Evolutionary conservation across 2,329 filamentous ascomycete genomes (phyloP).

Genomic region (Amauroascus verrucosus): DNA sequence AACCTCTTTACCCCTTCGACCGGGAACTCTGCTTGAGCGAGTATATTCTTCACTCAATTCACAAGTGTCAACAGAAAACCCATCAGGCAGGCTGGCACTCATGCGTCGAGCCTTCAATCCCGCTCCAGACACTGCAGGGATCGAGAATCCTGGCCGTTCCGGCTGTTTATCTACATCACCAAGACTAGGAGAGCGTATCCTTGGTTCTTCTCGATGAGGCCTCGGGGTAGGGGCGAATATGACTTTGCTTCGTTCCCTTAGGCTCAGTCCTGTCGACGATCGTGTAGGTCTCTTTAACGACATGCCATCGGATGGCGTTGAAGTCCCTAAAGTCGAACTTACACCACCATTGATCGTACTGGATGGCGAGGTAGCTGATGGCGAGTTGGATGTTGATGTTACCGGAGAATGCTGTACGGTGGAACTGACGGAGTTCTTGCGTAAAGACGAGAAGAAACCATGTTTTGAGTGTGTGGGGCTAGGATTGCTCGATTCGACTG

Average conservation of each 20-base stretch:
- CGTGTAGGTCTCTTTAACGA: constrained; percentile 15
- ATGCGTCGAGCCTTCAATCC: constrained; percentile 70
- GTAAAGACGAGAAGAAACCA: constrained; percentile 10
- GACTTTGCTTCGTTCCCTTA: constrained; percentile 20
- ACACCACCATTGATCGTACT: constrained; percentile 24
- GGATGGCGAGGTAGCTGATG: constrained; percentile 29
- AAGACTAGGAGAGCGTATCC: constrained; percentile 23
- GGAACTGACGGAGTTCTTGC: constrained; percentile 29
- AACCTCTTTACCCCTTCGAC: constrained; percentile 61
- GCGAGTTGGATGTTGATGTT: constrained; percentile 30
- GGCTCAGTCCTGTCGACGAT: constrained; percentile 20
- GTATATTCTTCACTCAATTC: constrained; percentile 61
- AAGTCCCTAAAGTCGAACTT: constrained; percentile 9
- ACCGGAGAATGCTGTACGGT: constrained; percentile 29
- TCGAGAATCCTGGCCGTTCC: constrained; percentile 28
- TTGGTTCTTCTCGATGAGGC: constrained; percentile 16
- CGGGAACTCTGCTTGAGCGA: constrained; percentile 58
- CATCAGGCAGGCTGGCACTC: constrained; percentile 62
- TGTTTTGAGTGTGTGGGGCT: constrained; percentile 4
- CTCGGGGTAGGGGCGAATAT: constrained; percentile 20
- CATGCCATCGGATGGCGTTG: constrained; percentile 11
- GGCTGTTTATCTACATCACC: constrained; percentile 19
- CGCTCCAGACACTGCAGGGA: constrained; percentile 58
- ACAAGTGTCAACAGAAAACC: constrained; percentile 60
- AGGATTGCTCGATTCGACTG: neutral